Evolutionary conservation across 1,139 yeast species (phyloP), one percentile per base, ranked within the genome.

Genomic region (Sugiyamaella castrensis): DNA sequence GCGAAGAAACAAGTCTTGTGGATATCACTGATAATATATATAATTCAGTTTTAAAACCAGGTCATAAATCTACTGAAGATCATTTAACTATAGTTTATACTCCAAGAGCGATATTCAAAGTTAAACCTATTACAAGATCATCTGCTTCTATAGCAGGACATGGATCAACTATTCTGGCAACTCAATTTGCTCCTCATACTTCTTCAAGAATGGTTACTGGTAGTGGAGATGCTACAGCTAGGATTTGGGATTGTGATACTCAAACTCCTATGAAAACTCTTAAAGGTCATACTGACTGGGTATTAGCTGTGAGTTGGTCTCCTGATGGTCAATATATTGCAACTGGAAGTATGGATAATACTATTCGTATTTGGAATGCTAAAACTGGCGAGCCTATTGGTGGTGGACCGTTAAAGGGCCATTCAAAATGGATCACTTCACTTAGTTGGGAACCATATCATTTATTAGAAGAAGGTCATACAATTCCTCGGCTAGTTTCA

Each of bases 201-300:
- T 81, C 94, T 11, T 77, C 92, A 4, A 74, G 91, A 57, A 82
- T 92, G 84, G 94, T 88, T 41, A 85, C 97, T 0, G 99, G 98
- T 40, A 89, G 97, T 8, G 99, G 99, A 40, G 99, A 92, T 66
- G 81, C 86, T 38, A 91, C 98, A n/a, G 98, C 98, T 3, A 76
- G 98, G 63, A 80, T 92, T 46, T 92, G 99, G 99, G 98, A 91
- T 68, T 87, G 96, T 67, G 86, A 88, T 62, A 91, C 98, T 0
- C 95, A 87, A 61, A 92, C 98, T 0, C 96, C 97, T 4, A 72
- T 82, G 63, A 77, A 80, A 53, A 87, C 95, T 0, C 72, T 94
- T 48, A 64, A 74, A 12, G 98, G 98, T 0, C 99, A 92, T 64
- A 72, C 81, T 13, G 89, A 89, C 70, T 94, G 98, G 96, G 98